Conservation (phyloP, 768 basidiomycete species). For the Sporobolomyces roseus region DNA sequence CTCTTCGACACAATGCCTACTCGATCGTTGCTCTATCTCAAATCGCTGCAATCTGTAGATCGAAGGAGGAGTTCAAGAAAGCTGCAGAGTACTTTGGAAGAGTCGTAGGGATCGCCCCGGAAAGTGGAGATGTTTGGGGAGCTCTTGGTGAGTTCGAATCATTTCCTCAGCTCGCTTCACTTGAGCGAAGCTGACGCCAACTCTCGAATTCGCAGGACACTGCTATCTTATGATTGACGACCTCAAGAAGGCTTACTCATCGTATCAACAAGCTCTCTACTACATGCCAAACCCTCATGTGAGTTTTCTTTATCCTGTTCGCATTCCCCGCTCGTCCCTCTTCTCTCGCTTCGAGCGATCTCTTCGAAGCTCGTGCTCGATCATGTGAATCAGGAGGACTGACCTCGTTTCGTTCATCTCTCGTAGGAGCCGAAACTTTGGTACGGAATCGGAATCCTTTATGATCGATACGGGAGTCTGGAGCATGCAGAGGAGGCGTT, state of each 20-base stretch:
- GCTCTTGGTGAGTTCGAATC: constrained; percentile 62
- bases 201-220: constrained; percentile 59
- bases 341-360: neutral
- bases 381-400: too few relatives aligned
- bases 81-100: constrained; percentile 96
- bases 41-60: constrained; percentile 92
- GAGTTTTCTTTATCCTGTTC: constrained; percentile 33
- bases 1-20: constrained; percentile 88
- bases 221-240: constrained; percentile 99
- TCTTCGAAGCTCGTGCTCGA: too few relatives aligned
- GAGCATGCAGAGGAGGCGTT: constrained; percentile 99
- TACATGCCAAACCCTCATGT: constrained; percentile 93
- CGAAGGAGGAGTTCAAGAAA: constrained; percentile 96
- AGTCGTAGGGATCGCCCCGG: constrained; percentile 80
- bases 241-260: constrained; percentile 94
- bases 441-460: constrained; percentile 99
- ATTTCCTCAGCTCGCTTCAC: constrained; percentile 16
- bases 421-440: constrained; percentile 91
- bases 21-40: constrained; percentile 86
- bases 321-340: too few relatives aligned
- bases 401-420: neutral
- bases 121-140: constrained; percentile 98
- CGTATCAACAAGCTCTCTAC: constrained; percentile 97
- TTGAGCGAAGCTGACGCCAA: too few relatives aligned
- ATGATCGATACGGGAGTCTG: constrained; percentile 95